These are phyloP conservation scores for Trichophyton rubrum DNA, from an alignment of 2,329 filamentous ascomycete species.

Conservation along the genomic window DNA sequence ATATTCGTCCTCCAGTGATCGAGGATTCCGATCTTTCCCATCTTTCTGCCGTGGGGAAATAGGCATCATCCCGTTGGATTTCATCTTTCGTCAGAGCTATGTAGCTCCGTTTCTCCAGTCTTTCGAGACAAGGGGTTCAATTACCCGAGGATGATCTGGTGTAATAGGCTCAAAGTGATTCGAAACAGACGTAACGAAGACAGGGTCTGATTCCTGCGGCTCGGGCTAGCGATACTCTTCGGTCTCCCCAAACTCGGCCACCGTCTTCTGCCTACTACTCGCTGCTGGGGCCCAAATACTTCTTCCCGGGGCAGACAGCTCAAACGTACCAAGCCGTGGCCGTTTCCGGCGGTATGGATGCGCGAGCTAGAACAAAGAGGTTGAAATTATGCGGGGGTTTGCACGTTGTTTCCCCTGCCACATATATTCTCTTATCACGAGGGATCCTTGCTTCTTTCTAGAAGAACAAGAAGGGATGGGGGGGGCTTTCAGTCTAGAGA, in stretches of 20 bases:
- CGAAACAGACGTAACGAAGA: too few relatives aligned
- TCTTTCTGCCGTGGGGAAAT: slow-evolving; percentile 22
- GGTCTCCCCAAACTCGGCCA: not conserved
- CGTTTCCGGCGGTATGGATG: not conserved
- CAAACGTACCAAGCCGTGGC: not conserved
- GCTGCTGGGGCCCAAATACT: not conserved
- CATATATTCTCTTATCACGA: not conserved
- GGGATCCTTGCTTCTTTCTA: not conserved
- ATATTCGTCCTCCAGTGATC: slow-evolving; percentile 31
- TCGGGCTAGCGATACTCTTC: not conserved
- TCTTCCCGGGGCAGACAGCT: not conserved
- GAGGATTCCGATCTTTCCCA: slow-evolving; percentile 19
- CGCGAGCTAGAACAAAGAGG: not conserved
- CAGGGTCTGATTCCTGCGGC: not conserved
- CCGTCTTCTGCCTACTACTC: not conserved
- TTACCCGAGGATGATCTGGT: not conserved
- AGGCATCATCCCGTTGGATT: slow-evolving; percentile 19
- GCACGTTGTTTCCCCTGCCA: not conserved
- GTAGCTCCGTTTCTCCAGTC: not conserved
- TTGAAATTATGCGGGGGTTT: not conserved
- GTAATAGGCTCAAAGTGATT: too few relatives aligned
- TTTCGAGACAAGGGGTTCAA: not conserved
- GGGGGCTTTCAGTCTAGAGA: not conserved
- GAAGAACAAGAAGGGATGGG: not conserved
- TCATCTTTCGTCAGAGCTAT: not conserved